Evolutionary conservation across 2,329 filamentous ascomycete genomes (phyloP), one percentile per base, ranked within the genome.

Genomic region (Alternaria panax): DNA sequence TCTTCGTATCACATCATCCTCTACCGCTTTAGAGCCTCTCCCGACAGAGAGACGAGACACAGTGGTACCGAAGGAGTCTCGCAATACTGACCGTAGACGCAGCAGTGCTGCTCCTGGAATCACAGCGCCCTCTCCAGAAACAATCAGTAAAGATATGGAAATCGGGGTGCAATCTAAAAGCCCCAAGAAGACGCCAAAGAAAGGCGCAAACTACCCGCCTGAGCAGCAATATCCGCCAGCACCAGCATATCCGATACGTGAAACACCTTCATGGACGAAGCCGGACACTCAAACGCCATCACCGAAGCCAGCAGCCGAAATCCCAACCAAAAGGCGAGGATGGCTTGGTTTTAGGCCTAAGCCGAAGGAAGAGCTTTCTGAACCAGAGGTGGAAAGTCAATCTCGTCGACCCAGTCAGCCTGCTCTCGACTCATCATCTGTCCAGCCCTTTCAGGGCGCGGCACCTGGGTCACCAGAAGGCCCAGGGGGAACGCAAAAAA

Each of bases 401-500:
- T 18, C 38, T 22, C 48, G 25, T 14, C 45, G 30, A 54, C 51
- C 28, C 36, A 50, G 43, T 52, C 52, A 63, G 55, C 52, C 54
- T 18, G 38, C 45, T 34, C 51, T 51, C 24, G 56, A 63, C 40
- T 34, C 41, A 4, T 52, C 36, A 54, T 50, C 36, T 42, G 48
- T 48, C 51, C 45, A 63, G 51, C 63, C 65, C 64, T 70, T 68
- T 70, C 68, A 57, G 62, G 16, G 34, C 32, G 68, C 68, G 66
- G 68, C 63, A 63, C 54, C 57, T 64, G 57, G 60, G 66, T 32
- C 25, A 68, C 54, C 64, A 64, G 62, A 64, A 66, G 50, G 56
- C 62, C 59, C 69, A 69, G 62, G 68, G 66, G 69, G 65, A 66
- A 67, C 71, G 67, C 66, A 65, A 68, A 67, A 72, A 72, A 71